A percentile compares a stretch with the other conserved stretches of the same genome.
Conservation (phyloP, 1,139 yeast species). For the Nadsonia starkeyi-henricii region DNA sequence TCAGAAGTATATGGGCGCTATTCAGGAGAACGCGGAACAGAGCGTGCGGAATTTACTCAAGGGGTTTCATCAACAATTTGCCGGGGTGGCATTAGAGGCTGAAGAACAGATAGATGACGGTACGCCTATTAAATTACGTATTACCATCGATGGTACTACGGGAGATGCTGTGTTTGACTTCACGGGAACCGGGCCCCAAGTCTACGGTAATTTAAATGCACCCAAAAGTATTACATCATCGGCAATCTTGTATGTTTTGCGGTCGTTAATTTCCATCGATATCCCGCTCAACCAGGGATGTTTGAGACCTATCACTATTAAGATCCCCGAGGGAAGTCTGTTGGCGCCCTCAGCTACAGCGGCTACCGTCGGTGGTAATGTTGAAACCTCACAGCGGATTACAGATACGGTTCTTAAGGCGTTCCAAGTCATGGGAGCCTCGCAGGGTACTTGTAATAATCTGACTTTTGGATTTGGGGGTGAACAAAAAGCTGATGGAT, state of each 20-base stretch:
- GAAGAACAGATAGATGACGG: slow-evolving; percentile 52
- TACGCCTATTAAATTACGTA: slow-evolving; percentile 33
- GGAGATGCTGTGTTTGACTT: slow-evolving; percentile 47
- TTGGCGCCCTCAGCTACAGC: slow-evolving; percentile 62
- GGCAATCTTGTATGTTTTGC: slow-evolving; percentile 65
- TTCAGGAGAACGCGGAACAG: slow-evolving; percentile 44
- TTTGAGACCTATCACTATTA: slow-evolving; percentile 50
- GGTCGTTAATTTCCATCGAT: slow-evolving; percentile 62
- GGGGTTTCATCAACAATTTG: slow-evolving; percentile 21
- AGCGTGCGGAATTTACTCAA: slow-evolving; percentile 36
- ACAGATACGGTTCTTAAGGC: slow-evolving; percentile 70
- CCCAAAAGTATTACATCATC: slow-evolving; percentile 66
- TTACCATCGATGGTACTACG: slow-evolving; percentile 29
- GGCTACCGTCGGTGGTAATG: slow-evolving; percentile 83
- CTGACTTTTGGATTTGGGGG: slow-evolving; percentile 49
- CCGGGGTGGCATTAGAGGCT: slow-evolving; percentile 12
- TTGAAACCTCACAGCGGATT: slow-evolving; percentile 73
- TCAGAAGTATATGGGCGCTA: slow-evolving; percentile 45
- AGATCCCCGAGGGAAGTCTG: slow-evolving; percentile 55
- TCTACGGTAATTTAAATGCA: slow-evolving; percentile 49
- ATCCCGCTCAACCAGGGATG: slow-evolving; percentile 83
- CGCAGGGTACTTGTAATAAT: slow-evolving; percentile 66
- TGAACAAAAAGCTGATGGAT: slow-evolving; percentile 17
- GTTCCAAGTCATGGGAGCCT: slow-evolving; percentile 62
- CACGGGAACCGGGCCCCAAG: slow-evolving; percentile 45